Conservation (phyloP, 2,329 filamentous ascomycete species). For the Cryphonectria japonica region DNA sequence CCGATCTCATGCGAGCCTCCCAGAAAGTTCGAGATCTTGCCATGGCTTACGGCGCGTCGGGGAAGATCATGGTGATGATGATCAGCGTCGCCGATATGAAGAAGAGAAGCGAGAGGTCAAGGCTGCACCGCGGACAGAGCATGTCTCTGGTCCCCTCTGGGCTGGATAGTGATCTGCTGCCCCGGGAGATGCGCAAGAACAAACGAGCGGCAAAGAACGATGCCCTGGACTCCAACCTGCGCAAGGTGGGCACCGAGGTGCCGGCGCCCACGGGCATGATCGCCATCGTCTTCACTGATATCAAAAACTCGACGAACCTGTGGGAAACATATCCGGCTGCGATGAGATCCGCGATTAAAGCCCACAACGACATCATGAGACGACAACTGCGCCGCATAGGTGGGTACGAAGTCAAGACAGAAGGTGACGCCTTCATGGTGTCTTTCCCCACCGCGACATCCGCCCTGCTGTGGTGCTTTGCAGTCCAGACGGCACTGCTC, state of each 20-base stretch:
- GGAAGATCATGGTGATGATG: slow-evolving; percentile 99
- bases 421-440: slow-evolving; percentile 99
- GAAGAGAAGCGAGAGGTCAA: slow-evolving; percentile 76
- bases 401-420: slow-evolving; percentile 98
- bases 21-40: slow-evolving; percentile 94
- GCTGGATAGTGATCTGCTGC: slow-evolving; percentile 69
- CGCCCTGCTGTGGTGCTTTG: slow-evolving; percentile 94
- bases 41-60: slow-evolving; percentile 90
- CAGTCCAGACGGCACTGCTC: slow-evolving; percentile 84
- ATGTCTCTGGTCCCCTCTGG: slow-evolving; percentile 82
- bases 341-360: slow-evolving; percentile 95
- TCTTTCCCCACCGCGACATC: slow-evolving; percentile 96
- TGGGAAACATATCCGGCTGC: slow-evolving; percentile 96
- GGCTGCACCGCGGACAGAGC: slow-evolving; percentile 74
- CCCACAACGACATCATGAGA: slow-evolving; percentile 97
- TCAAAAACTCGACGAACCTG: slow-evolving; percentile 94
- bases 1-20: slow-evolving; percentile 90
- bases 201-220: slow-evolving; percentile 50
- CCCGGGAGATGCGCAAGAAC: slow-evolving; percentile 66
- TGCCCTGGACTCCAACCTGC: slow-evolving; percentile 83
- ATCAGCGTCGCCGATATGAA: slow-evolving; percentile 91
- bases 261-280: slow-evolving; percentile 89
- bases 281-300: slow-evolving; percentile 96
- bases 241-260: slow-evolving; percentile 86
- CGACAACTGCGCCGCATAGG: slow-evolving; percentile 90